phyloP scores from a whole-genome alignment of 1,139 yeast genomes.

The Pichia sp. region DNA sequence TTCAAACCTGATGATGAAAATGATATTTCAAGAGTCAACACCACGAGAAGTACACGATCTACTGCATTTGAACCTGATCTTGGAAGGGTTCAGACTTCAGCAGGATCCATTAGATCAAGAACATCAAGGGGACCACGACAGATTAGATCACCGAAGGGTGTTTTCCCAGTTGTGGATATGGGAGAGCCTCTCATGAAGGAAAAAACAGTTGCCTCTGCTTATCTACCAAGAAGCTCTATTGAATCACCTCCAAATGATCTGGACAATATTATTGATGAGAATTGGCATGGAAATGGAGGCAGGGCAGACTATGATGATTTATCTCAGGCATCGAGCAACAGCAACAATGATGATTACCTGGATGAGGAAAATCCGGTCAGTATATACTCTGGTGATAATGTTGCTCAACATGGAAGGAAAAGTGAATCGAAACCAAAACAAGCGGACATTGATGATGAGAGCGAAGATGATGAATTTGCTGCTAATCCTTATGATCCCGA shows the following conservation, averaged over 20 bases:
- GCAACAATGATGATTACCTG: constrained; percentile 2
- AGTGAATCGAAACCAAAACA: no score
- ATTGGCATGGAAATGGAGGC: constrained; percentile 7
- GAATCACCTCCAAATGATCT: constrained; percentile 9
- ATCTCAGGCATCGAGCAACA: neutral
- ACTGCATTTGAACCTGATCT: constrained; percentile 2
- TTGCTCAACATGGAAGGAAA: neutral
- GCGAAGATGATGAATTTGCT: constrained; percentile 3
- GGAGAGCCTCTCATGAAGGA: constrained; percentile 54
- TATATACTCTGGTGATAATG: constrained; percentile 5
- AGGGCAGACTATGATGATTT: constrained; percentile 1
- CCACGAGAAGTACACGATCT: constrained; percentile 4
- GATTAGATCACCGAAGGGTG: constrained; percentile 60
- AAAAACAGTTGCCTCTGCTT: constrained; percentile 43
- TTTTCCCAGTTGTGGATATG: constrained; percentile 75
- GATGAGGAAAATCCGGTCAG: constrained; percentile 2
- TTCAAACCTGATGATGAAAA: constrained; percentile 11
- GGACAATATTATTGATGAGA: constrained; percentile 10
- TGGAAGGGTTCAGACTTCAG: constrained; percentile 6
- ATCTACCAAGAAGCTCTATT: constrained; percentile 10
- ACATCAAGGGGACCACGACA: constrained; percentile 2
- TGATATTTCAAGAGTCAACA: constrained; percentile 4
- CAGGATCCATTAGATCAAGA: constrained; percentile 4
- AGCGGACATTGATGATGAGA: neutral
- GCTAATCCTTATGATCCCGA: constrained; percentile 22